phyloP scores from a whole-genome alignment of 2,329 filamentous ascomycete species.

The Sporothrix euskadiensis region DNA sequence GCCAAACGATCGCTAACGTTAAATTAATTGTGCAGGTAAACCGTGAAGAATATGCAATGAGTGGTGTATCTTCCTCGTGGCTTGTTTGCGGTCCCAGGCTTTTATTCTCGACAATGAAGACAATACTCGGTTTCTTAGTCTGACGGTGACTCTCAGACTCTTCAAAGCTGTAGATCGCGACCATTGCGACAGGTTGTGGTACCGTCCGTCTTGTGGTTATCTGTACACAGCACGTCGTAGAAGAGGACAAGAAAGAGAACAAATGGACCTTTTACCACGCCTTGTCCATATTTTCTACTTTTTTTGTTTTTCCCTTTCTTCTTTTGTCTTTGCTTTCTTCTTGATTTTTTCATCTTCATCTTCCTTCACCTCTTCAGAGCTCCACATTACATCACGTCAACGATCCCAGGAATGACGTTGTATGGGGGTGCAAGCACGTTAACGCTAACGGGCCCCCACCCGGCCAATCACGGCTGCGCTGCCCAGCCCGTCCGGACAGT shows the following conservation, averaged over 20 bases:
- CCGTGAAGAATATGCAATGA: background rate
- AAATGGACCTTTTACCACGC: background rate
- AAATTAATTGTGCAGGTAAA: background rate
- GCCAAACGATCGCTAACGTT: background rate
- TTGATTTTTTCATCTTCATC: background rate
- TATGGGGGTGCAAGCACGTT: constrained; percentile 12
- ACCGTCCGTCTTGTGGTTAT: background rate
- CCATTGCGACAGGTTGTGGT: background rate
- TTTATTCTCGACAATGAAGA: background rate
- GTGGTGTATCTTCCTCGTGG: background rate
- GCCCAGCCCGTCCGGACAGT: background rate
- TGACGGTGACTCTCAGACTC: no score
- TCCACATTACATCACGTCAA: background rate
- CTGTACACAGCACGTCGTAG: background rate
- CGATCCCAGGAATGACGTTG: background rate
- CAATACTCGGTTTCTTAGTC: background rate
- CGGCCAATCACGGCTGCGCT: constrained; percentile 10
- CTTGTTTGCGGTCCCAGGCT: background rate
- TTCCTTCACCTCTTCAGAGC: background rate
- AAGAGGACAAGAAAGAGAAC: background rate
- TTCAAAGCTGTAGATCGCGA: background rate
- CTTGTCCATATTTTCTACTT: background rate
- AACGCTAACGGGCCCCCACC: background rate
- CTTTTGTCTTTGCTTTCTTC: background rate
- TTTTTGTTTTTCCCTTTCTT: background rate